Percentiles rank a stretch among this genome's conserved stretches.
These are phyloP conservation scores for Citrus inodora DNA, from an alignment of 345 rosid genomes.

Conservation along the genomic window DNA sequence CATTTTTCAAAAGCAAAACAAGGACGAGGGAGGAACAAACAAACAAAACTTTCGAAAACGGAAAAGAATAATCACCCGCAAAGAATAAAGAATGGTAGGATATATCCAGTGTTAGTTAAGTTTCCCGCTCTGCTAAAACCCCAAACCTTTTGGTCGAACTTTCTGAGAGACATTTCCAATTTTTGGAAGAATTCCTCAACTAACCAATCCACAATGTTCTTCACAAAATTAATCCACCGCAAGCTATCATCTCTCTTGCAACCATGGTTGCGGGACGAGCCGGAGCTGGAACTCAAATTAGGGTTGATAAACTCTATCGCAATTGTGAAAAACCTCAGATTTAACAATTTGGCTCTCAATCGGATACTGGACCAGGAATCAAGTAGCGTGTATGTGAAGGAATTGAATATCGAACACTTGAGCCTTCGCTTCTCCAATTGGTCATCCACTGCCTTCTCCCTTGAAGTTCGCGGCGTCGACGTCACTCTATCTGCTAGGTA, in stretches of 20 bases:
- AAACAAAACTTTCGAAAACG: not conserved
- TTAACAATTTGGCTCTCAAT: slow-evolving; percentile 52
- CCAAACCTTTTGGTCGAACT: not conserved
- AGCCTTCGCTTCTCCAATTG: slow-evolving; percentile 59
- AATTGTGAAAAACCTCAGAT: slow-evolving; percentile 41
- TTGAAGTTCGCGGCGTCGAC: slow-evolving; percentile 60
- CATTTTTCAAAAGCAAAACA: too few relatives aligned
- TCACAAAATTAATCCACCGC: slow-evolving; percentile 38
- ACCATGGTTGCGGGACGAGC: slow-evolving; percentile 66
- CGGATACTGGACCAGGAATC: slow-evolving; percentile 31
- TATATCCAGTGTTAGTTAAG: not conserved
- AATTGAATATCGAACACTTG: slow-evolving; percentile 47
- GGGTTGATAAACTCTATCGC: slow-evolving; percentile 53
- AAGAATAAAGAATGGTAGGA: too few relatives aligned
- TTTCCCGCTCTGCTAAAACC: slow-evolving; percentile 23
- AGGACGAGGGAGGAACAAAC: not conserved
- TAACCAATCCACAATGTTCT: slow-evolving; percentile 35
- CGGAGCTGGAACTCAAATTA: slow-evolving; percentile 56
- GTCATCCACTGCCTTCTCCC: slow-evolving; percentile 55
- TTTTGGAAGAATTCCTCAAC: not conserved
- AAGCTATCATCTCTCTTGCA: slow-evolving; percentile 53
- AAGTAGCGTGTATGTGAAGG: slow-evolving; percentile 37
- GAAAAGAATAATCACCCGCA: not conserved
- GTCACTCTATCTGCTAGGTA: slow-evolving; percentile 50
- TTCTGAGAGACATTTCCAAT: not conserved